Percentiles rank a stretch among this genome's conserved stretches.
Conservation (phyloP, 208 protist genomes). For the Spongospora subterranea region DNA sequence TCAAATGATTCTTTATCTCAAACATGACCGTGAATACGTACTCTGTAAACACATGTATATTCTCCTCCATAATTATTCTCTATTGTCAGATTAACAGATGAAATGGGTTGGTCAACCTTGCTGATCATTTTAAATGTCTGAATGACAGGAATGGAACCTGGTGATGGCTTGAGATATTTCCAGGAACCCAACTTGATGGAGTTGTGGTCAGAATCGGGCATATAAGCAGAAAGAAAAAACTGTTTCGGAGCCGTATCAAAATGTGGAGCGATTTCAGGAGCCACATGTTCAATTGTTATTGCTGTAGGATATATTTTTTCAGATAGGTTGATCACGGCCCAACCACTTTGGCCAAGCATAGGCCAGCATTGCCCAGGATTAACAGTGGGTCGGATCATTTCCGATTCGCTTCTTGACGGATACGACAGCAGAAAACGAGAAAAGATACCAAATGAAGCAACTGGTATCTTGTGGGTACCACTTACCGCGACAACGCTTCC, state of each 20-base stretch:
- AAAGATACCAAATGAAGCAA: background rate
- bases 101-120: background rate
- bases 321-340: background rate
- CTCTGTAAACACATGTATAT: conserved; percentile 22
- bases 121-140: conserved; percentile 1
- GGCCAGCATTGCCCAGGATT: conserved; percentile 37
- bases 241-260: conserved; percentile 11
- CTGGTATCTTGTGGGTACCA: background rate
- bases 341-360: background rate
- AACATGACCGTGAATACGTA: conserved; percentile 3
- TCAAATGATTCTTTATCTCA: background rate
- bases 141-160: background rate
- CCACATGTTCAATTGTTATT: conserved; percentile 29
- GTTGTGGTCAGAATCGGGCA: background rate
- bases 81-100: conserved; percentile 3
- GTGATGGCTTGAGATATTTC: background rate
- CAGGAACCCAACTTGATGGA: background rate
- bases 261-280: conserved; percentile 48
- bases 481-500: conserved; percentile 40
- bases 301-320: background rate
- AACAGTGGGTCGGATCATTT: background rate
- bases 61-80: conserved; percentile 27
- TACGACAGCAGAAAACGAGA: background rate
- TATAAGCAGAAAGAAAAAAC: background rate
- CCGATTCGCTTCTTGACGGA: background rate